Conservation (phyloP, 148 eudicot genomes). For the Suaeda aralocaspica region DNA sequence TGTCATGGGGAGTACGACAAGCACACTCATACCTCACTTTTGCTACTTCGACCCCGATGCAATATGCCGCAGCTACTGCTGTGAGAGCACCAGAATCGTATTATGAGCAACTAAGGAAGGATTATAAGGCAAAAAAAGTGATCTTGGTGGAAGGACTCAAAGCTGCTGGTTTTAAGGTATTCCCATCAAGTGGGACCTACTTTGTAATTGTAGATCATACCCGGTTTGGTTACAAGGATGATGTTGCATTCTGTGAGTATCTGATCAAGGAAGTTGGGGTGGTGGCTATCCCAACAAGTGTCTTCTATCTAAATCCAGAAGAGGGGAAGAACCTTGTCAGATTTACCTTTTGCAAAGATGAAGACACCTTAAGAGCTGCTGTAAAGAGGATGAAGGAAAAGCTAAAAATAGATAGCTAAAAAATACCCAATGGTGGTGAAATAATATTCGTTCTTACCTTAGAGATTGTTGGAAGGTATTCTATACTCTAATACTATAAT, state of each 20-base stretch:
- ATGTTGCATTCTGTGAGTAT: conserved; percentile 82
- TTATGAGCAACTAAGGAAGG: conserved; percentile 60
- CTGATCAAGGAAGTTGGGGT: conserved; percentile 94
- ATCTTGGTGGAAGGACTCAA: conserved; percentile 81
- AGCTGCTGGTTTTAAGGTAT: conserved; percentile 75
- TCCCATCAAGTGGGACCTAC: conserved; percentile 94
- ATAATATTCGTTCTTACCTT: no score
- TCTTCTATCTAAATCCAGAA: conserved; percentile 78
- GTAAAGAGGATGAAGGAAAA: conserved; percentile 81
- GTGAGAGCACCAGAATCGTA: conserved; percentile 79
- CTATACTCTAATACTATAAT: no score
- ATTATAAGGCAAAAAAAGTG: conserved; percentile 66
- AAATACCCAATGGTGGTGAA: no score
- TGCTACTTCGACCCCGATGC: conserved; percentile 98
- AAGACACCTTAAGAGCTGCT: conserved; percentile 69
- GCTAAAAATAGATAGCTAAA: no score
- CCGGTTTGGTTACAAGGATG: conserved; percentile 76
- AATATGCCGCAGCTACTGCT: conserved; percentile 75
- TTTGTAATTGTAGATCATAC: conserved; percentile 95
- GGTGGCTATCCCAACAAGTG: conserved; percentile 93
- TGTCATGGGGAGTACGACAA: conserved; percentile 87
- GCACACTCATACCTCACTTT: conserved; percentile 91
- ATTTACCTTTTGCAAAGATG: conserved; percentile 96
- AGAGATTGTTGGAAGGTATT: no score
- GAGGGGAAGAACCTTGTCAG: conserved; percentile 95